Evolutionary conservation across 1,139 yeast species (phyloP).

Genomic region (Candida glucosophila): DNA sequence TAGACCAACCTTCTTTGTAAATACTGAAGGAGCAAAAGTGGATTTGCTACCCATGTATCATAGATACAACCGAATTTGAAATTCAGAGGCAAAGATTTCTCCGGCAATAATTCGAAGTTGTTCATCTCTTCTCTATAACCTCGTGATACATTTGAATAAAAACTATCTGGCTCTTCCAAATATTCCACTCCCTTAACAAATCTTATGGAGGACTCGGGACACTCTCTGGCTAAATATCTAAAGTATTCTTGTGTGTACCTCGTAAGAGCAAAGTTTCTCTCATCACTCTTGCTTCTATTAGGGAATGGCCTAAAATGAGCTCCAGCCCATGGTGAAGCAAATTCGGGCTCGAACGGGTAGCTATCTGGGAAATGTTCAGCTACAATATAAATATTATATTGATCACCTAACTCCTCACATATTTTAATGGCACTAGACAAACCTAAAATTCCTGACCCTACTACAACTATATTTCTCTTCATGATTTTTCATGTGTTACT

Average conservation of each 20-base stretch:
- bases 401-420: conserved; percentile 25
- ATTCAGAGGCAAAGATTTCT: conserved; percentile 27
- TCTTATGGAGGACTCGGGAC: conserved; percentile 48
- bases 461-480: conserved; percentile 24
- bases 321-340: conserved; percentile 74
- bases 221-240: conserved; percentile 24
- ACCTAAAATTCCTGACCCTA: conserved; percentile 69
- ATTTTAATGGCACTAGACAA: conserved; percentile 47
- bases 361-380: conserved; percentile 54
- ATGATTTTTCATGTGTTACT: too few species aligned
- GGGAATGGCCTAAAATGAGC: conserved; percentile 75
- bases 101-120: conserved; percentile 27
- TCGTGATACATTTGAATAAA: conserved; percentile 19
- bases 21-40: conserved; percentile 48
- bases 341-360: conserved; percentile 24
- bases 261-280: conserved; percentile 40
- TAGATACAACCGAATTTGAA: conserved; percentile 40
- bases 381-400: conserved; percentile 30
- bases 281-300: conserved; percentile 30
- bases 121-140: conserved; percentile 45
- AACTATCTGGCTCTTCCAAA: conserved; percentile 38
- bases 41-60: conserved; percentile 54
- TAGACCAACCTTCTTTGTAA: conserved; percentile 25
- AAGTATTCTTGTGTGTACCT: conserved; percentile 40
- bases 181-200: conserved; percentile 50